Evolutionary conservation across 2,329 filamentous ascomycete genomes (phyloP).

Genomic region (Nannizzia gypsea): DNA sequence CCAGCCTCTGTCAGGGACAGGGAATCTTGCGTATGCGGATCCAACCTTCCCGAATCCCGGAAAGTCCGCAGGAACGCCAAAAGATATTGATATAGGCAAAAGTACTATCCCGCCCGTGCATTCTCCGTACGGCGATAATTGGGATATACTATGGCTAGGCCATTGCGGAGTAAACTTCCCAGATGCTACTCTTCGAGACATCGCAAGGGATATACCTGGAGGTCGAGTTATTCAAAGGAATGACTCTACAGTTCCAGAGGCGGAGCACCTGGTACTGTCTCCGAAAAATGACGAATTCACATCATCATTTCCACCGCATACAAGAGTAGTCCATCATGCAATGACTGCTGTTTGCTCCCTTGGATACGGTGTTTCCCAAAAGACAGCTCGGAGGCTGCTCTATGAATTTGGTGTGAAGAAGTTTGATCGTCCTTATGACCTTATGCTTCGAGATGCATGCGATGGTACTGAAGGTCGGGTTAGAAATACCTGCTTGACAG

Average conservation of each 20-base stretch:
- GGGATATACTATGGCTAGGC: constrained; percentile 42
- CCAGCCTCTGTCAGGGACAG: background rate
- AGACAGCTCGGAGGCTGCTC: constrained; percentile 35
- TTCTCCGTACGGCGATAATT: constrained; percentile 41
- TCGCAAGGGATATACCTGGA: background rate
- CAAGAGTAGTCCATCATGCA: constrained; percentile 34
- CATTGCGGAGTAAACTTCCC: constrained; percentile 18
- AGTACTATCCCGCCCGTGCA: constrained; percentile 12
- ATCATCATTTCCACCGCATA: constrained; percentile 30
- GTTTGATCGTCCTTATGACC: constrained; percentile 28
- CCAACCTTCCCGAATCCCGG: background rate
- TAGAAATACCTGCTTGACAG: constrained; percentile 13
- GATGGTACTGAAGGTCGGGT: constrained; percentile 19
- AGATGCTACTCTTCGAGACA: background rate
- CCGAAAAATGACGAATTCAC: background rate
- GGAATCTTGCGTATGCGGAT: background rate
- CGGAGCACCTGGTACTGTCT: background rate
- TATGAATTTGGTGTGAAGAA: constrained; percentile 35
- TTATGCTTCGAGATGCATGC: constrained; percentile 23
- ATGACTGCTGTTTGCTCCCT: constrained; percentile 32
- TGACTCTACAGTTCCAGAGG: constrained; percentile 1
- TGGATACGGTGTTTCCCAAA: constrained; percentile 37
- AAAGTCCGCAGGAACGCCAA: background rate
- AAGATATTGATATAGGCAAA: constrained; percentile 1
- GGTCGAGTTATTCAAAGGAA: constrained; percentile 1